A percentile compares a stretch with the other conserved stretches of the same genome.
Evolutionary conservation across 2,329 filamentous ascomycete species (phyloP).

Genomic region (Aureobasidium sp.): DNA sequence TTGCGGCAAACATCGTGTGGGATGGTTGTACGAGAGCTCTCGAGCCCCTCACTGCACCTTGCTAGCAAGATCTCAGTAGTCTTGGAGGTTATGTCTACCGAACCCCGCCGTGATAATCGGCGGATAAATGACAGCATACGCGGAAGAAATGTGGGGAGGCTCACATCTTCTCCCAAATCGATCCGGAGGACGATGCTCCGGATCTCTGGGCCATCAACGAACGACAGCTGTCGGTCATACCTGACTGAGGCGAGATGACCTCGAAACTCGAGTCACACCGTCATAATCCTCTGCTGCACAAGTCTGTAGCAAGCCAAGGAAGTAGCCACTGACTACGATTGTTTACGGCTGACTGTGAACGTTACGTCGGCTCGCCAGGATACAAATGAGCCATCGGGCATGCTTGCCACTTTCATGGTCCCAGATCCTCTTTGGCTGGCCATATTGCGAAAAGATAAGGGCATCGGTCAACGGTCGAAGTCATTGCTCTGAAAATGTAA

Average conservation of each 20-base stretch:
- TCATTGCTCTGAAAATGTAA: no score
- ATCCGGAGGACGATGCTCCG: not conserved
- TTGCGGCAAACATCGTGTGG: not conserved
- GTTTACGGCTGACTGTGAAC: no score
- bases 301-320: no score
- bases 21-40: not conserved
- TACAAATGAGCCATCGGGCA: not conserved
- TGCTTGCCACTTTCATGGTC: not conserved
- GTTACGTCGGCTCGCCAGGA: not conserved
- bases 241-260: not conserved
- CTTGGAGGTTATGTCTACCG: not conserved
- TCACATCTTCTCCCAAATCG: not conserved
- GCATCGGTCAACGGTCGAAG: not conserved
- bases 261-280: not conserved
- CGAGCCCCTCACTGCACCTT: conserved; percentile 6
- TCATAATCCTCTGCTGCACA: no score
- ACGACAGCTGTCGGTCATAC: not conserved
- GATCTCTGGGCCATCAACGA: not conserved
- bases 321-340: no score
- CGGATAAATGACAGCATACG: not conserved
- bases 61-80: not conserved
- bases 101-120: conserved; percentile 4
- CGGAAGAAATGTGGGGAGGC: conserved; percentile 3
- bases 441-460: not conserved
- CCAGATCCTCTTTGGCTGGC: not conserved